Evolutionary conservation across 2,329 filamentous ascomycete genomes (phyloP), one percentile per base, ranked within the genome.

Genomic region (Colletotrichum higginsianum): DNA sequence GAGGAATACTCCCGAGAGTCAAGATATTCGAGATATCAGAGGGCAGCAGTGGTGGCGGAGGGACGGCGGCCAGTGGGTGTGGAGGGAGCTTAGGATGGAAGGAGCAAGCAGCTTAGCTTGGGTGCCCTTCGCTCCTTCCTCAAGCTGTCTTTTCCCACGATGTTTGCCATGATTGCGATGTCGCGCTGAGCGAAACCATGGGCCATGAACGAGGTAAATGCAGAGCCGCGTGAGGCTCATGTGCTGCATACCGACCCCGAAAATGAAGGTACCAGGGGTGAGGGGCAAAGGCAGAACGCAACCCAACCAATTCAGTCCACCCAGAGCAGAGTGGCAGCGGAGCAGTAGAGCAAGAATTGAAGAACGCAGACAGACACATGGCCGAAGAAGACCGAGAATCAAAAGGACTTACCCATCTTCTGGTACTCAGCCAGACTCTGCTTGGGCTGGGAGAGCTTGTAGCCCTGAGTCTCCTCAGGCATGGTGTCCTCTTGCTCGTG

Each of bases 361-460:
- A 44, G 40, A 71, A 42, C 23, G 56, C 52, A 47, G 57, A 55
- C 21, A 23, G 26, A 38, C 18, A 23, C 21, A 53, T 38, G 26
- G 35, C n/a, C 58, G 58, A 49, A 70, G 18, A 56, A 18, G 15
- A 12, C 13, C 13, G 53, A 8, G 30, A 21, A 40, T 21, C 53
- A 40, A 40, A n/a, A 38, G 15, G 30, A 87, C 93, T 80, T 87
- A 97, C 95, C 96, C 85, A 99, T 93, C 83, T 98, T 88, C 80
- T 96, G 89, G 85, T 98, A 98, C 84, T 98, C 94, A 75, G 96
- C 94, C 80, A 99, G 89, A 78, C 94, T 97, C 90, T 98, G 98
- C 92, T 98, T 98, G 74, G 89, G 89, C 90, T 98, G 94, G 77
- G 94, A 95, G 81, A 98, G 93, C 91, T 97, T 98, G 92, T 98